phyloP scores from a whole-genome alignment of 2,329 filamentous ascomycete genomes.

The Fusarium udum region DNA sequence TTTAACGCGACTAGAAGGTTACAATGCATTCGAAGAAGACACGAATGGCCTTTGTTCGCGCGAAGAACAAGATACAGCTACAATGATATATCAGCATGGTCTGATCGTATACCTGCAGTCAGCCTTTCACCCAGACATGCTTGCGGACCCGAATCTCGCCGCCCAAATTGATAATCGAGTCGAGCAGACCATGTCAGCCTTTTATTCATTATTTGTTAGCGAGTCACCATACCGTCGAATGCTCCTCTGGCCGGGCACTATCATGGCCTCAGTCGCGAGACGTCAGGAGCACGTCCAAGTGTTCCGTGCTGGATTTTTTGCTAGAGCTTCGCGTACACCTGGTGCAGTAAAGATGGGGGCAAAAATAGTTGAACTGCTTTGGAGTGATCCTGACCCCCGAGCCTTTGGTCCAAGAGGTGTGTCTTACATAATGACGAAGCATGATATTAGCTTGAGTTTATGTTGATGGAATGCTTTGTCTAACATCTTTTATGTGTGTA shows the following conservation, averaged over 20 bases:
- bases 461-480: neutral
- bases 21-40: neutral
- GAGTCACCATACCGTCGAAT: constrained; percentile 1
- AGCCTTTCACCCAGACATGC: neutral
- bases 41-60: neutral
- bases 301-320: neutral
- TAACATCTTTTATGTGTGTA: accelerated
- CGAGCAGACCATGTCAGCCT: neutral
- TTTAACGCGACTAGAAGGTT: neutral
- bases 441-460: constrained; percentile 3
- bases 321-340: neutral
- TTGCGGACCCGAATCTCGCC: neutral
- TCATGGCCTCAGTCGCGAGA: constrained; percentile 2
- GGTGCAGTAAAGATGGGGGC: constrained; percentile 5
- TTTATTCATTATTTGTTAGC: neutral
- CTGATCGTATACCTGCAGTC: constrained; percentile 6
- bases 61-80: neutral
- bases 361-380: neutral
- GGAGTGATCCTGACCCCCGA: neutral
- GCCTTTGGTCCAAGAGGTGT: neutral
- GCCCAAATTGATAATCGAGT: neutral
- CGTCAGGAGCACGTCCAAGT: neutral
- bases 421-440: constrained; percentile 9
- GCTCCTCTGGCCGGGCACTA: constrained; percentile 8
- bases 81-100: neutral